phyloP scores from a whole-genome alignment of 345 rosid genomes.

The Geranium brycei region DNA sequence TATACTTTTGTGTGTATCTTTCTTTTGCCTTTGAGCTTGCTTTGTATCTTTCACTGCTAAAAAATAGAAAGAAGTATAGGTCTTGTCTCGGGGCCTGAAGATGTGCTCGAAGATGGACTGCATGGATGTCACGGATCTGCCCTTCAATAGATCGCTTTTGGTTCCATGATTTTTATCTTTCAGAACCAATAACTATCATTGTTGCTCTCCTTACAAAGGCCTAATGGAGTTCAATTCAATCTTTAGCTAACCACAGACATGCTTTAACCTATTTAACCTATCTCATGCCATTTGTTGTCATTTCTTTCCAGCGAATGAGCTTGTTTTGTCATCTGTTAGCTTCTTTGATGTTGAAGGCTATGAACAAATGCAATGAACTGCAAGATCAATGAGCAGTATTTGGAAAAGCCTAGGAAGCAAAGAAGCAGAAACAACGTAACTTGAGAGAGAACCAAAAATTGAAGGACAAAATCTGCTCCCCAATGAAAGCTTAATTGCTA shows the following conservation, averaged over 20 bases:
- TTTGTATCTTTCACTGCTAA: not conserved
- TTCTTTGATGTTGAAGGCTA: not conserved
- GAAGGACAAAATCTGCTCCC: too few species aligned
- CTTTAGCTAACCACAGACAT: not conserved
- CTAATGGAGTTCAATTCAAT: not conserved
- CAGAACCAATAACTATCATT: constrained; percentile 40
- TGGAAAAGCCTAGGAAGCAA: too few species aligned
- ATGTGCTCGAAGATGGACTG: constrained; percentile 88
- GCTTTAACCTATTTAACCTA: not conserved
- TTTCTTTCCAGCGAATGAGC: not conserved
- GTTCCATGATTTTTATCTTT: constrained; percentile 45
- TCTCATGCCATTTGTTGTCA: not conserved
- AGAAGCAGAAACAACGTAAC: too few species aligned
- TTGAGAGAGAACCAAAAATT: too few species aligned
- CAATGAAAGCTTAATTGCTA: too few species aligned
- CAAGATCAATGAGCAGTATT: too few species aligned
- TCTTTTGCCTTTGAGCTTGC: constrained; percentile 22
- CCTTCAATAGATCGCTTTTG: constrained; percentile 42
- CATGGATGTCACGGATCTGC: constrained; percentile 50
- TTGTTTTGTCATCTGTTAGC: not conserved
- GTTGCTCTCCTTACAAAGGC: not conserved
- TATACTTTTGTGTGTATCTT: constrained; percentile 29
- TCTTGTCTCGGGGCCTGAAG: constrained; percentile 38
- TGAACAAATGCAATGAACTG: too few species aligned
- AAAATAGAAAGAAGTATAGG: not conserved